Base-by-base conservation (phyloP, 2,329 filamentous ascomycete genomes). In the Claviceps sp. region DNA sequence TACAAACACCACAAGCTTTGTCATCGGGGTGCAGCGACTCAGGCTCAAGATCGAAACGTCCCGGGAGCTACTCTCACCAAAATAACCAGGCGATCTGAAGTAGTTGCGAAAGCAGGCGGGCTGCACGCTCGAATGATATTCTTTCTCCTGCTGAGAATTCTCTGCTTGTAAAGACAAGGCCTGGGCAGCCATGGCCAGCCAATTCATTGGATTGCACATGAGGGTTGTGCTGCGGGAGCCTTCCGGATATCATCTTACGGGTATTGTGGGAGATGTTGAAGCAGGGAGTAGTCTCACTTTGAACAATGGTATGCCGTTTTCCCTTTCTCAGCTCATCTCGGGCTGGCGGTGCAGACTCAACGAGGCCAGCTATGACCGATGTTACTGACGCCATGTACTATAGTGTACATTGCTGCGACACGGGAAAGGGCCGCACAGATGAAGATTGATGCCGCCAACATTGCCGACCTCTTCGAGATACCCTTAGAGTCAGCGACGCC, bases 141-240 rank as follows among this genome's bases (percentile, higher is more conserved):
- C 40, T 22, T 37, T 38, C 20, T 50, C 13, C 37, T 5, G 13
- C n/a, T n/a, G n/a, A 38, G 24, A 11, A 6, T 34, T 49, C 26
- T 47, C 9, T 20, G 8, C 30, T 26, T 45, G 13, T 13, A 1
- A 26, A 24, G 37, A 13, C 14, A 13, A 22, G 18, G 26, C 9
- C 8, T 34, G 11, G 37, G 18, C 34, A 41, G 26, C 42, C 43
- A 70, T 70, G 68, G 81, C 83, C 48, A 74, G 75, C 54, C 75
- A 81, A 62, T 88, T 91, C 65, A 81, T 88, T 61, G 87, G 87
- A 55, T 77, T 87, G 65, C 81, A 84, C 55, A 87, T 93, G 69
- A 71, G 81, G 55, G 82, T 93, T 61, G 84, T 83, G 38, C 75
- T 93, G 57, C 78, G 76, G 60, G 73, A 80, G 54, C 84, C 85